phyloP scores from a whole-genome alignment of 2,329 filamentous ascomycete genomes.

The Aspergillus hortae region DNA sequence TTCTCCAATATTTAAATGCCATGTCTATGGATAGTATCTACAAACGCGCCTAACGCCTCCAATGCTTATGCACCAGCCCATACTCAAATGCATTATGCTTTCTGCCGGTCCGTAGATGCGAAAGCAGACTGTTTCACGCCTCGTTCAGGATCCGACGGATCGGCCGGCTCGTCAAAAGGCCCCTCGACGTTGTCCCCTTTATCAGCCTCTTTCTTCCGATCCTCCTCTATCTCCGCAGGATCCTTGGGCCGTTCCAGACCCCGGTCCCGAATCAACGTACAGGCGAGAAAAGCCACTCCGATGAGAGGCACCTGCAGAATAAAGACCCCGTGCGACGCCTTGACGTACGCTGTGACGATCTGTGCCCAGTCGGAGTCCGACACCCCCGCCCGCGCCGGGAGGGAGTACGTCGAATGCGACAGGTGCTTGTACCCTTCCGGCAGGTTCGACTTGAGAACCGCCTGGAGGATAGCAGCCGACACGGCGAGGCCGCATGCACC shows the following conservation, averaged over 20 bases:
- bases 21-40: neutral
- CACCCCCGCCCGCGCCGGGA: conserved; percentile 26
- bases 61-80: neutral
- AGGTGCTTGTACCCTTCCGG: conserved; percentile 36
- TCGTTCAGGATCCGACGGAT: neutral
- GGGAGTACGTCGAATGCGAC: conserved; percentile 39
- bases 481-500: conserved; percentile 58
- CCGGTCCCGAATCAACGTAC: conserved; percentile 50
- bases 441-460: conserved; percentile 36
- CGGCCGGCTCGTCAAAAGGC: neutral
- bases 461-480: conserved; percentile 51
- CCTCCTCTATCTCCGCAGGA: conserved; percentile 22
- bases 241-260: conserved; percentile 42
- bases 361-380: conserved; percentile 33
- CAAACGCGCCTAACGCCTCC: neutral
- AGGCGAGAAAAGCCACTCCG: conserved; percentile 49
- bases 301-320: conserved; percentile 55
- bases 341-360: conserved; percentile 51
- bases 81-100: neutral
- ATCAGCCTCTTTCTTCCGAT: conserved; percentile 27
- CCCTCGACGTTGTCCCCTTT: conserved; percentile 7
- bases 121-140: neutral
- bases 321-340: conserved; percentile 55
- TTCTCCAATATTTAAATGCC: neutral
- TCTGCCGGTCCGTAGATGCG: neutral